Evolutionary conservation across 2,329 filamentous ascomycete species (phyloP), one percentile per base, ranked within the genome.

Genomic region (Parasarocladium wereldwijsianum): DNA sequence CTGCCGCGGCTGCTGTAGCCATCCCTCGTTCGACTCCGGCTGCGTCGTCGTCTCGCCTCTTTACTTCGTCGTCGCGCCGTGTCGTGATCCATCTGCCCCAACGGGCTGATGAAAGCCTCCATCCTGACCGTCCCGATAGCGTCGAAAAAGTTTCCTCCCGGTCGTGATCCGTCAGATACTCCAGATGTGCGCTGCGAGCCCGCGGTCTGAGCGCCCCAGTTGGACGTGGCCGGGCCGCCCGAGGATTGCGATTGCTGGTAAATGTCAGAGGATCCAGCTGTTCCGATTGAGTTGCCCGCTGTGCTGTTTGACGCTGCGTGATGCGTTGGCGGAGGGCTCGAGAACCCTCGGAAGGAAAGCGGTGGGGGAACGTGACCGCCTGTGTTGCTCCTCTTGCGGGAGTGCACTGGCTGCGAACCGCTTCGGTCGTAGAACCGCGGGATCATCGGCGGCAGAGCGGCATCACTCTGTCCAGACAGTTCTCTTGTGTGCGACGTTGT

Each of bases 61-160:
- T 70, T 71, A 48, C 65, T 73, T 20, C 66, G 55, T 34, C 66
- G 51, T 8, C 68, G 56, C 4, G 57, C 55, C 5, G 55, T 49
- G 9, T 57, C 54, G 31, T 62, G 55, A 17, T 57, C 55, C 3
- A 56, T 56, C 36, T 62, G 58, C 2, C 66, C 58, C 8, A 76
- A 49, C 1, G 72, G 72, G 41, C 63, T 73, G 40, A 98, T 92
- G 50, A 96, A 98, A 0, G 90, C 90, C 52, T 96, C 87, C 87
- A 98, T 96, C 17, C 90, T 74, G 26, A 96, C 74, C 2, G 86
- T 96, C 2, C 86, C 85, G 34, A 92, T 77, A 2, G 80, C 80
- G 42, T 92, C 85, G 45, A 90, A 90, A 57, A 90, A 86, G 50
- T 74, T 73, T 14, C 28, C 13, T 34, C 57, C 57, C 1, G 58